Base-by-base conservation (phyloP, 2,329 filamentous ascomycete genomes). In the Colletotrichum limetticola region DNA sequence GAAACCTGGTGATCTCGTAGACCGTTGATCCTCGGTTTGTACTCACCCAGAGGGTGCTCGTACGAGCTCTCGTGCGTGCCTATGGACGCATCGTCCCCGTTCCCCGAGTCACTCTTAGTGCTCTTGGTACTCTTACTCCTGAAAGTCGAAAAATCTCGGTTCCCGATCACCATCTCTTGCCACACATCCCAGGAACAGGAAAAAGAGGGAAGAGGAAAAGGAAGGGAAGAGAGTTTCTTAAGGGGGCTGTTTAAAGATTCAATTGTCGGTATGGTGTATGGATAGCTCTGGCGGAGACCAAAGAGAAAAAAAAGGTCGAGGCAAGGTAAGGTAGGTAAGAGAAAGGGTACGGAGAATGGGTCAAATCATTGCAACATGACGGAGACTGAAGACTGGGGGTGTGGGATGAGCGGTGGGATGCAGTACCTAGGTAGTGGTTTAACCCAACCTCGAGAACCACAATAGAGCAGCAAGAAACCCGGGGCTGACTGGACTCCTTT, bases 161-260 rank as follows among this genome's bases (percentile, higher is more conserved):
- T 72, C 70, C 70, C 70, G 70, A 72, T 72, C 70, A 72, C 70
- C 70, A 72, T 72, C 70, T 72, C 70, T 72, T 72, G 70, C 70
- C 66, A 66, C 70, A 72, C 70, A 72, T 72, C 70, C 70, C 70
- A 72, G 60, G 32, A 65, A 57, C 46, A 70, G 26, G 60, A 70
- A 56, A 26, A 46, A 70, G 60, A 60, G 46, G 66, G 37, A 22
- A 46, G n/a, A n/a, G 24, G 32, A 28, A 37, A 65, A 49, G 53
- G 66, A 37, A n/a, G 22, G 35, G 62, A 37, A 32, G 28, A 55
- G 42, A 49, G 42, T n/a, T 49, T 59, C 32, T 42, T 64, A 59
- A 46, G 16, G 59, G 46, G 28, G 60, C 53, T 37, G 56, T 70
- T 70, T 57, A 53, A 70, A 62, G 68, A 60, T 58, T 65, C 55